Conservation (phyloP, 768 basidiomycete genomes). For the Tephrocybe rancida region DNA sequence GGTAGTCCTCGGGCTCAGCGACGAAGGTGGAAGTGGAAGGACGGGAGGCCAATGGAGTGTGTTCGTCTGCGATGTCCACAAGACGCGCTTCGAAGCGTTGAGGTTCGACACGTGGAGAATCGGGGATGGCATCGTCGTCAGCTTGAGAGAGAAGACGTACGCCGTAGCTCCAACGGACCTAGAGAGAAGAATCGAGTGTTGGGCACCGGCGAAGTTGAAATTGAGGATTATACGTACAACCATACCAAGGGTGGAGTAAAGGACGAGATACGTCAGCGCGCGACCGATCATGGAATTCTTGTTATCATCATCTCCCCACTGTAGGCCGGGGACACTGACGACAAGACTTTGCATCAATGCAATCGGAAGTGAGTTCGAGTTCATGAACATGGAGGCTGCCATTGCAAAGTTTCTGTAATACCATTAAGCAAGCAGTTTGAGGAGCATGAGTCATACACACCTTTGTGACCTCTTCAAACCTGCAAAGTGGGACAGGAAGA, state of each 20-base stretch:
- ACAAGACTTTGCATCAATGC: slow-evolving; percentile 93
- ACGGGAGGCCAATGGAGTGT: not conserved
- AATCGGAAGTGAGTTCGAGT: slow-evolving; percentile 93
- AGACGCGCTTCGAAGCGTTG: not conserved
- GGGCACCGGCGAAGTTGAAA: not conserved
- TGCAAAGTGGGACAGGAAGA: slow-evolving; percentile 60
- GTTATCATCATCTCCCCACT: slow-evolving; percentile 82
- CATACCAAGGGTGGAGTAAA: slow-evolving; percentile 96
- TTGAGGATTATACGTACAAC: slow-evolving; percentile 48
- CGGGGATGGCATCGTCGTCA: slow-evolving; percentile 6
- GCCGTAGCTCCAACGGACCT: slow-evolving; percentile 86
- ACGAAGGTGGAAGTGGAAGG: slow-evolving; percentile 13
- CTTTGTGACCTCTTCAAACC: slow-evolving; percentile 76
- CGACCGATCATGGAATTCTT: slow-evolving; percentile 90
- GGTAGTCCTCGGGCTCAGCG: slow-evolving; percentile 1
- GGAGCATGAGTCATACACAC: slow-evolving; percentile 36
- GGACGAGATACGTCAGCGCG: slow-evolving; percentile 85
- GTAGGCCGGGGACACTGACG: slow-evolving; percentile 77
- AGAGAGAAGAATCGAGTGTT: not conserved
- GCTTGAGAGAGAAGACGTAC: slow-evolving; percentile 17
- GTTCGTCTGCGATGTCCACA: not conserved
- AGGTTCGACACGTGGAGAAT: not conserved
- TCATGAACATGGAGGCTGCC: slow-evolving; percentile 89
- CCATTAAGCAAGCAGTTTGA: not conserved
- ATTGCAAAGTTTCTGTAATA: slow-evolving; percentile 68